Conservation (phyloP, 495 filamentous ascomycete species). For the Trichodelitschia bisporula region DNA sequence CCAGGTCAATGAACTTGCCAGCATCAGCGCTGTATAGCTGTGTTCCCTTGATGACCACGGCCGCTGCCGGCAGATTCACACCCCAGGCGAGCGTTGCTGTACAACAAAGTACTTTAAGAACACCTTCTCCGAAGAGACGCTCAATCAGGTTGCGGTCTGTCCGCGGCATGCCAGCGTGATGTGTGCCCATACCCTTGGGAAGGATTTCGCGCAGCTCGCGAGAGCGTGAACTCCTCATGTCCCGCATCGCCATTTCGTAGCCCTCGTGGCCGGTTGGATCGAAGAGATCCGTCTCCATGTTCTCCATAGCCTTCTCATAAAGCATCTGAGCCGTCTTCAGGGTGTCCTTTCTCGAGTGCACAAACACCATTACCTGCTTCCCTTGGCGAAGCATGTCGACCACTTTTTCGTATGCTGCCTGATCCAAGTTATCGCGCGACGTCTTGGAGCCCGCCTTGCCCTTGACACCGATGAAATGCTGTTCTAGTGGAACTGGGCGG, state of each 20-base stretch:
- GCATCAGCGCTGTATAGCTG: constrained; percentile 90
- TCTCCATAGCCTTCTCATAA: constrained; percentile 61
- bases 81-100: constrained; percentile 96
- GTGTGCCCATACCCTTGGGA: constrained; percentile 72
- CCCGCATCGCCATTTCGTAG: constrained; percentile 48
- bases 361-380: constrained; percentile 97
- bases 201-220: constrained; percentile 72
- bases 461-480: constrained; percentile 91
- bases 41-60: constrained; percentile 93
- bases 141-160: constrained; percentile 89
- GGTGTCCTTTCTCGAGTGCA: constrained; percentile 90
- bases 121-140: constrained; percentile 62
- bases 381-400: constrained; percentile 65
- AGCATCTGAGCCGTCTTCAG: constrained; percentile 66
- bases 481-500: constrained; percentile 83
- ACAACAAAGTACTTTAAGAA: constrained; percentile 91
- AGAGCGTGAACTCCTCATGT: constrained; percentile 62
- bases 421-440: constrained; percentile 72
- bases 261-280: constrained; percentile 44
- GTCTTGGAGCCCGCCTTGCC: constrained; percentile 60
- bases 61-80: constrained; percentile 93
- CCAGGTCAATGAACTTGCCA: constrained; percentile 88
- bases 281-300: constrained; percentile 53
- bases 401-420: constrained; percentile 78
- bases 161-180: constrained; percentile 87